Evolutionary conservation across 2,329 filamentous ascomycete species (phyloP).

Genomic region (Aspergillus caelatus): DNA sequence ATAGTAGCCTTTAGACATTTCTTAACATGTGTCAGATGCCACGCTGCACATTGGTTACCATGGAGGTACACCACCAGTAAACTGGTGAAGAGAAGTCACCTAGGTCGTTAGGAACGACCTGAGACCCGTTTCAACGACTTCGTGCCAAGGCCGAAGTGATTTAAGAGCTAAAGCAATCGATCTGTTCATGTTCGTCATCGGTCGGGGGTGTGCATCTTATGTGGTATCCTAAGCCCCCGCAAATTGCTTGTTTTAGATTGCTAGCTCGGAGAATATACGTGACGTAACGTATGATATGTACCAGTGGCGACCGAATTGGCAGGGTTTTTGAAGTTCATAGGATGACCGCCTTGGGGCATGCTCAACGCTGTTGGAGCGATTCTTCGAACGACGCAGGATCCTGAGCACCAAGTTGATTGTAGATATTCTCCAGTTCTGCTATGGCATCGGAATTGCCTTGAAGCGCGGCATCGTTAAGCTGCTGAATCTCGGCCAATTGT

Average conservation of each 20-base stretch:
- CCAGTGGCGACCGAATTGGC: not conserved
- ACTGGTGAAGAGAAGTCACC: not conserved
- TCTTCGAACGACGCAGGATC: conserved; percentile 14
- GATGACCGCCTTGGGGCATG: not conserved
- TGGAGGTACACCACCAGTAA: not conserved
- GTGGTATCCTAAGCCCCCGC: not conserved
- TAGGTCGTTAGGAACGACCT: not conserved
- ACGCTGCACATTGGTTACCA: not conserved
- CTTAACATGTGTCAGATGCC: conserved; percentile 5
- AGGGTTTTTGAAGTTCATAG: not conserved
- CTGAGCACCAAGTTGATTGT: conserved; percentile 30
- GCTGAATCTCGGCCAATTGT: conserved; percentile 39
- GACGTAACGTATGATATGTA: not conserved
- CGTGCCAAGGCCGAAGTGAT: not conserved
- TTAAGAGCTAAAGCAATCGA: not conserved
- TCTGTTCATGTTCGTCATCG: not conserved
- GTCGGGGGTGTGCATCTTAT: not conserved
- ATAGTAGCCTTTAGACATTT: not conserved
- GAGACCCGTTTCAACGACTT: not conserved
- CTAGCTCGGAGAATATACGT: not conserved
- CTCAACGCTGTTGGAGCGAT: conserved; percentile 14
- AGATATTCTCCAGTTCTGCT: conserved; percentile 40
- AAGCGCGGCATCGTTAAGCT: conserved; percentile 38
- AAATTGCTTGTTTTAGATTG: not conserved
- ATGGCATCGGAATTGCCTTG: conserved; percentile 42